These are phyloP conservation scores for Tolypocladium tundrense DNA, from an alignment of 2,329 filamentous ascomycete species.

Conservation along the genomic window DNA sequence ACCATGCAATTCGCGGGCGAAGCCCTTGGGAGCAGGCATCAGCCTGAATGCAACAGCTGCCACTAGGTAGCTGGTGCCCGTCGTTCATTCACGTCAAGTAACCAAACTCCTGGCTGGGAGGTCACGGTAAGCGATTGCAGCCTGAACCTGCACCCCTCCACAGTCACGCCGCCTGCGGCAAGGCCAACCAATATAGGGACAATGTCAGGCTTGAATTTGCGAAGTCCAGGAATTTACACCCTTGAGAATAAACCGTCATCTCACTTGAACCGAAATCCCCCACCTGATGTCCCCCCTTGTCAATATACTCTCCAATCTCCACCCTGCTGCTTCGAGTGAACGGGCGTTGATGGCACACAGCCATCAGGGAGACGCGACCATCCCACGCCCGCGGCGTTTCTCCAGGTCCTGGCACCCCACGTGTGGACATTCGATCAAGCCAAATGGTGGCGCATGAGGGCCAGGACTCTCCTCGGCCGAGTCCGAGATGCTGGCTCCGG, in stretches of 20 bases:
- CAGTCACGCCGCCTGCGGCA: not conserved
- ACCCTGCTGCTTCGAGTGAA: not conserved
- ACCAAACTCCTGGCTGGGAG: too few species aligned
- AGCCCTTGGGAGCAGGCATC: not conserved
- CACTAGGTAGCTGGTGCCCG: not conserved
- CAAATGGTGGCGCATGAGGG: not conserved
- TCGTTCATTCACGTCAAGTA: too few species aligned
- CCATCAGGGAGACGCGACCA: conserved; percentile 33
- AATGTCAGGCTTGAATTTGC: conserved; percentile 25
- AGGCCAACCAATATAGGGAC: conserved; percentile 9
- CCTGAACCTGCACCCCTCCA: not conserved
- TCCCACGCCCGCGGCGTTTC: conserved; percentile 24
- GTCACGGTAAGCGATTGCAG: too few species aligned
- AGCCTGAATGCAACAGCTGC: not conserved
- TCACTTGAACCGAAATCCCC: conserved; percentile 14
- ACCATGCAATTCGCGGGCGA: not conserved
- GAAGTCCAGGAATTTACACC: not conserved
- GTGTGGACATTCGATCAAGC: not conserved
- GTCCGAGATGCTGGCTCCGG: conserved; percentile 48
- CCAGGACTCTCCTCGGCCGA: conserved; percentile 37
- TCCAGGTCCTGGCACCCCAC: not conserved
- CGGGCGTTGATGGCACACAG: conserved; percentile 11
- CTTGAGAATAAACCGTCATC: conserved; percentile 10
- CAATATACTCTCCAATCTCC: too few species aligned
- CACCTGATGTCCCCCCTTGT: not conserved